Base-by-base conservation (phyloP, 2,329 filamentous ascomycete species). In the Claviceps arundinis region DNA sequence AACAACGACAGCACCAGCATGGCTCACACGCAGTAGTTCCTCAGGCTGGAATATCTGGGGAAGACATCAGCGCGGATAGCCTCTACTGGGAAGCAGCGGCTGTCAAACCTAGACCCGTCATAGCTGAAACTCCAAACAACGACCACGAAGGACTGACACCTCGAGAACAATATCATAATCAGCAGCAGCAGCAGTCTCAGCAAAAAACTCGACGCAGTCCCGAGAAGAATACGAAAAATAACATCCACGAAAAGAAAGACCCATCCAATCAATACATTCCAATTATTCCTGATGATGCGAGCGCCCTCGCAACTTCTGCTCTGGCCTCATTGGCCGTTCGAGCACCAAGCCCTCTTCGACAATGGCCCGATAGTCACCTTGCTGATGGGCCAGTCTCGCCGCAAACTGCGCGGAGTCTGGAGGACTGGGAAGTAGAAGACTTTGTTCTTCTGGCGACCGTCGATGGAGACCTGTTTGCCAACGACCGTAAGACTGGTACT, bases 341-440 rank as follows among this genome's bases (percentile, higher is more conserved):
- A 95, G 90, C 89, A 88, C 87, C 86, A 81, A 71, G 60, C 70
- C 71, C 81, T 81, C 81, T 82, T 81, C 77, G 80, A 81, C 73
- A 65, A 59, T 64, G 65, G 67, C 67, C 74, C 65, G 73, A 75
- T 67, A 80, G 78, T 72, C 78, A 76, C 66, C 70, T 69, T 58
- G 67, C 77, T 68, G 76, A 77, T 68, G 82, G 82, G 63, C 76
- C 86, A 70, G 80, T 85, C 75, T 84, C 87, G 86, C 86, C 84
- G 84, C 85, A 87, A 68, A 77, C 78, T 85, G 91, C 89, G 90
- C 90, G 91, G 82, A 94, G 85, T 78, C 78, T 97, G 80, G 85
- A 90, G 81, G 91, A 96, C 75, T 97, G 91, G 91, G 89, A 96
- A 86, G 90, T 96, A 74, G 91, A 97, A 87, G 90, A 97, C 77